These are phyloP conservation scores for Schwanniomyces sp. DNA, from an alignment of 805 yeast genomes.

Conservation along the genomic window DNA sequence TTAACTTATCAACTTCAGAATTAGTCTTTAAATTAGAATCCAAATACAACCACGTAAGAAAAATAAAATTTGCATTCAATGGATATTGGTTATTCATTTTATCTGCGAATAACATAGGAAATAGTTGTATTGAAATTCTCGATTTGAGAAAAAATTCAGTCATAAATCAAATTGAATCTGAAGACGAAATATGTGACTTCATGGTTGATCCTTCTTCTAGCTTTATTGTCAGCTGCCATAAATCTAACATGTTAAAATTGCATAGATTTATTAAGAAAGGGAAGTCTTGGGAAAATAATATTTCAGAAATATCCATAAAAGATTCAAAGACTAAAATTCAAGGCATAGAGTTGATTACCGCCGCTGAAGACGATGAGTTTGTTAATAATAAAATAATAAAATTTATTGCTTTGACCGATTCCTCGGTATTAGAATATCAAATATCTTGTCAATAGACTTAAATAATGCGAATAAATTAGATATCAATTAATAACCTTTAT, in stretches of 20 bases:
- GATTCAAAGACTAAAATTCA: constrained; percentile 3
- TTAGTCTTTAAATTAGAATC: constrained; percentile 20
- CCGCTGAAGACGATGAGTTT: constrained; percentile 11
- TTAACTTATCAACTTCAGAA: constrained; percentile 38
- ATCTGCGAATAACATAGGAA: constrained; percentile 16
- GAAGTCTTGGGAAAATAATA: constrained; percentile 31
- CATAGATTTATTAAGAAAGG: constrained; percentile 41
- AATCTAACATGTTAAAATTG: constrained; percentile 17
- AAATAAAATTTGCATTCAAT: constrained; percentile 56
- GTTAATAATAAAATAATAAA: constrained; percentile 7
- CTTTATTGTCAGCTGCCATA: constrained; percentile 22
- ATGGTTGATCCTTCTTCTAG: constrained; percentile 38
- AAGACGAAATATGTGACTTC: constrained; percentile 19
- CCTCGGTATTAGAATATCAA: constrained; percentile 12
- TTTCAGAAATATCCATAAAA: constrained; percentile 1
- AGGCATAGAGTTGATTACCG: constrained; percentile 8
- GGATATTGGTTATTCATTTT: constrained; percentile 60
- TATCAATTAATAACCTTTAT: not conserved
- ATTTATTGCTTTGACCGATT: constrained; percentile 10
- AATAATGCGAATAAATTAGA: not conserved
- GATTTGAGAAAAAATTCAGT: constrained; percentile 46
- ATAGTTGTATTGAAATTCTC: constrained; percentile 37
- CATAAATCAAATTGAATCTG: constrained; percentile 25
- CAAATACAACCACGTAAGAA: constrained; percentile 21
- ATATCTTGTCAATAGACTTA: constrained; percentile 5